Percentiles rank a stretch among this genome's conserved stretches.
Evolutionary conservation across 2,329 filamentous ascomycete species (phyloP).

Genomic region (Fusarium newnesense): DNA sequence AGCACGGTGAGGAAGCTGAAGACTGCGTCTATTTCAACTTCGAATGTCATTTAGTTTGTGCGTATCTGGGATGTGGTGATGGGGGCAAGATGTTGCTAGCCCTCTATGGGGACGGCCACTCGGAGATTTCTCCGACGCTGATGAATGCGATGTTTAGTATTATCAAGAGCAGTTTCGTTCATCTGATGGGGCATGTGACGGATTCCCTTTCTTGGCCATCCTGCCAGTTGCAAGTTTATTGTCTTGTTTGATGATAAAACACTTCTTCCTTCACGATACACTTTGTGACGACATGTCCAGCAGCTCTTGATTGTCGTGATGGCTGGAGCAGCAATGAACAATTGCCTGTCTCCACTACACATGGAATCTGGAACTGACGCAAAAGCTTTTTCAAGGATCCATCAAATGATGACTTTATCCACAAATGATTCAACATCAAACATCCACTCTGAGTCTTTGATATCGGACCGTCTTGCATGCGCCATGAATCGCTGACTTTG

Average conservation of each 20-base stretch:
- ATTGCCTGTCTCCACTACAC: not conserved
- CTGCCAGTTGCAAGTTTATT: not conserved
- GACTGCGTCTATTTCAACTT: slow-evolving; percentile 4
- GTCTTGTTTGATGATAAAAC: not conserved
- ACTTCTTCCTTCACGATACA: slow-evolving; percentile 1
- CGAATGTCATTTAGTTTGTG: slow-evolving; percentile 9
- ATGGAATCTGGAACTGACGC: slow-evolving; percentile 11
- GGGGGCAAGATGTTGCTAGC: slow-evolving; percentile 4
- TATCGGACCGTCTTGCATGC: slow-evolving; percentile 36
- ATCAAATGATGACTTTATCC: slow-evolving; percentile 13
- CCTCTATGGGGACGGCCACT: not conserved
- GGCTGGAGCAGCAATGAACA: not conserved
- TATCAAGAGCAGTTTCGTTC: not conserved
- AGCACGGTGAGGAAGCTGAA: slow-evolving; percentile 6
- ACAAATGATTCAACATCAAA: slow-evolving; percentile 25
- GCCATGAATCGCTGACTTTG: slow-evolving; percentile 15
- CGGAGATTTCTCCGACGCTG: not conserved
- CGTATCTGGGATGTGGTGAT: slow-evolving; percentile 3
- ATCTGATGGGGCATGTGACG: not conserved
- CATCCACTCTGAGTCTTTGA: slow-evolving; percentile 16
- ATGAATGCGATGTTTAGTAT: not conserved
- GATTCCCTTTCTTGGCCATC: not conserved
- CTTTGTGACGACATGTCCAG: not conserved
- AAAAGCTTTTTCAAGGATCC: slow-evolving; percentile 17
- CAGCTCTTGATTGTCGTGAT: not conserved